These are phyloP conservation scores for Arthrobotrys musiformis DNA, from an alignment of 2,329 filamentous ascomycete species.

Conservation along the genomic window DNA sequence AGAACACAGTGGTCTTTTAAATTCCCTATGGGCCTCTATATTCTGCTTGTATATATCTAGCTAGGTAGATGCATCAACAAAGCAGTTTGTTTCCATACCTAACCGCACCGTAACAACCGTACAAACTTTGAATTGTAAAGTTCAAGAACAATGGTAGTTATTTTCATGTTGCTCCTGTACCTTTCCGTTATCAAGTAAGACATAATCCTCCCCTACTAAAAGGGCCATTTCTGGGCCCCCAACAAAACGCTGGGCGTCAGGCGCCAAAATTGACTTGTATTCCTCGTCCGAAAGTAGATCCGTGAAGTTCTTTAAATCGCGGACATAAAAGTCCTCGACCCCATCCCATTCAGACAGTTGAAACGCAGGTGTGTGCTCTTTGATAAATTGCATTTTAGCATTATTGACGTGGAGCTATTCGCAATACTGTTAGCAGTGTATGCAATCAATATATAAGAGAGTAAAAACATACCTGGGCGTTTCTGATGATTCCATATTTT, in stretches of 20 bases:
- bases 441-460: background rate
- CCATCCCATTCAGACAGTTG: slow-evolving; percentile 3
- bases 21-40: too few species aligned
- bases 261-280: slow-evolving; percentile 6
- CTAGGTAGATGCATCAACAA: too few species aligned
- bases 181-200: slow-evolving; percentile 6
- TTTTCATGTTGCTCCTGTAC: background rate
- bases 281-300: slow-evolving; percentile 5
- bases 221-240: background rate
- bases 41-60: too few species aligned
- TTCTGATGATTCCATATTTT: slow-evolving; percentile 54
- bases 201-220: slow-evolving; percentile 14
- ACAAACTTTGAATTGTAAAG: too few species aligned
- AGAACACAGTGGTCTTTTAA: too few species aligned
- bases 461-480: slow-evolving; percentile 66
- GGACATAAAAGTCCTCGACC: slow-evolving; percentile 32
- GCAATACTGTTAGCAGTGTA: too few species aligned
- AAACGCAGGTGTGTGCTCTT: background rate
- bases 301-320: slow-evolving; percentile 17
- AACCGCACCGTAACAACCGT: too few species aligned
- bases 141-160: background rate
- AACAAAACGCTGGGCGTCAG: slow-evolving; percentile 4
- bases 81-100: too few species aligned
- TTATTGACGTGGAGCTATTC: slow-evolving; percentile 20
- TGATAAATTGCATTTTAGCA: background rate